phyloP scores from a whole-genome alignment of 345 rosid species.

The Toxicodendron radicans region DNA sequence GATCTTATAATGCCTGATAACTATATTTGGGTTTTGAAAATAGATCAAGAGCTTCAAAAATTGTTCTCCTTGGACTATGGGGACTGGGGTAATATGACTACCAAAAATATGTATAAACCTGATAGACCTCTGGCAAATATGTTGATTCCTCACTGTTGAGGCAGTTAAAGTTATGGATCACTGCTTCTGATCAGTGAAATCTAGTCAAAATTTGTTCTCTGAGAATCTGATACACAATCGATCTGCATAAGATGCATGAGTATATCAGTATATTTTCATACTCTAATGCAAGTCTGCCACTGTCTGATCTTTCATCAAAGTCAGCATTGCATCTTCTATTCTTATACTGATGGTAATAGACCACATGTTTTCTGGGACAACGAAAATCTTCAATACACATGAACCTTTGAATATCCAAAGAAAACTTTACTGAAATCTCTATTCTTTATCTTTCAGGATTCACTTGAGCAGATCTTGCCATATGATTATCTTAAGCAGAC shows the following conservation, averaged over 20 bases:
- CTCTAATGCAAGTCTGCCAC: background rate
- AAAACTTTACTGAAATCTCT: background rate
- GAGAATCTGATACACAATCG: constrained; percentile 3
- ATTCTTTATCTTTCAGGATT: constrained; percentile 12
- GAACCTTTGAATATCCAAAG: background rate
- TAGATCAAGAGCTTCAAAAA: background rate
- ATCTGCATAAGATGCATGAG: background rate
- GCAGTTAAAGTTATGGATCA: background rate
- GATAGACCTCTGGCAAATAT: background rate
- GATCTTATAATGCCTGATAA: background rate
- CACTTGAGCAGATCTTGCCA: constrained; percentile 15
- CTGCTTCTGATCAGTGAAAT: background rate
- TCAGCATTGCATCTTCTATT: constrained; percentile 13
- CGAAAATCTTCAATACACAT: background rate
- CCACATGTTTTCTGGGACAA: constrained; percentile 8
- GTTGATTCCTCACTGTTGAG: background rate
- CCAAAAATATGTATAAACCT: background rate
- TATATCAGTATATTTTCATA: background rate
- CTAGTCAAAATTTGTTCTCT: background rate
- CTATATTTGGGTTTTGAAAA: background rate
- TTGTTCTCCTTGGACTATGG: background rate
- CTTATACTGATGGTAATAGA: constrained; percentile 5
- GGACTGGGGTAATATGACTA: background rate
- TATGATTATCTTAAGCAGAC: background rate
- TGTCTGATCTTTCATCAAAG: constrained; percentile 1